Base-by-base conservation (phyloP, 2,329 filamentous ascomycete genomes). In the Triangularia verruculosa region DNA sequence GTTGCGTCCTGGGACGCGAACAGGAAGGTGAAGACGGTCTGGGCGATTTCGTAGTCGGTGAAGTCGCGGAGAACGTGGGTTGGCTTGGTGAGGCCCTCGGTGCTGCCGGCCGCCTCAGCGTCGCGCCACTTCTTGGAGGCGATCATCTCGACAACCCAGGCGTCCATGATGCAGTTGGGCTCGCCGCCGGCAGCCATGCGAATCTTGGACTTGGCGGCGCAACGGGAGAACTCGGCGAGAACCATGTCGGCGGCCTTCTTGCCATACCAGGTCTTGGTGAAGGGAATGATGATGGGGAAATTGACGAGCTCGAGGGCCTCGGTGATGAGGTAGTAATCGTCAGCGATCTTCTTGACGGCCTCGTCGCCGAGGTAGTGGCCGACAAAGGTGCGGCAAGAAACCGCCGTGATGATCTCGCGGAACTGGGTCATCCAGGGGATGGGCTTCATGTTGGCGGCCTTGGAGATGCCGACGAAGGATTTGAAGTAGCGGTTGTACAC, bases 1-100 rank as follows among this genome's bases (percentile, higher is more conserved):
- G 95, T 97, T 69, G 95, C 95, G 77, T 99, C 95, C 79, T 98
- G 95, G 3, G 93, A 97, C 66, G 95, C 94, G 78, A 98, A 98
- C 66, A 98, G 84, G 82, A 98, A 97, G 57, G 94, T 96, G 80
- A 97, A 97, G 73, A 98, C 77, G 24, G 94, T 97, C 82, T 95
- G 91, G 62, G 92, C 85, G 73, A 98, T 97, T 78, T 98, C 93
- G 72, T 89, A 90, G 75, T 98, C 91, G 77, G 84, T 88, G 78
- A 97, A 98, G 70, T 91, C 88, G 74, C 94, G 91, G 61, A 98
- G 84, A 27, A 96, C 76, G 70, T 90, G 91, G 20, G 86, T 79
- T 59, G 94, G 94, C 85, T 97, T 97, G 78, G 91, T 88, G 6
- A 90, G 78, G 15, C 83, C 80, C 65, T 92, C 87, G 55, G 87